These are phyloP conservation scores for Hemerocallis citrina DNA, from an alignment of 106 monocot genomes.

Conservation along the genomic window DNA sequence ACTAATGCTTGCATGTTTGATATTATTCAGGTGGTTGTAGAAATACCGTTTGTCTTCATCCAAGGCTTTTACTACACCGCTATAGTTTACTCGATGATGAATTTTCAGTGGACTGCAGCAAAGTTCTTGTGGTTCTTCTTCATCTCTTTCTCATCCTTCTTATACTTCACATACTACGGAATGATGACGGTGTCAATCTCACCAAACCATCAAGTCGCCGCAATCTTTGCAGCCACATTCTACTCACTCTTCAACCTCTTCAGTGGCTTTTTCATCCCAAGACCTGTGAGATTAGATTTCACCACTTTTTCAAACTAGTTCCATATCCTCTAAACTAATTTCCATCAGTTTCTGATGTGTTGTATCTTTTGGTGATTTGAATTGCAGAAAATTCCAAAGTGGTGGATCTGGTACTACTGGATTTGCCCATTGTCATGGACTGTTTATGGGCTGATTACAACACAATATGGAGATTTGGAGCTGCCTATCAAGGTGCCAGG, in stretches of 20 bases:
- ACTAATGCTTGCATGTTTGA: neutral
- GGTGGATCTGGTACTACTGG: conserved; percentile 99
- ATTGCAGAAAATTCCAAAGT: conserved; percentile 76
- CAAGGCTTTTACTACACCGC: conserved; percentile 27
- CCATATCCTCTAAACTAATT: neutral
- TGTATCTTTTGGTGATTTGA: neutral
- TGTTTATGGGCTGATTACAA: conserved; percentile 67
- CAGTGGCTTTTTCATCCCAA: conserved; percentile 72
- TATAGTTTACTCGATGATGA: conserved; percentile 68
- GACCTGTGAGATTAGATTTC: conserved; percentile 50
- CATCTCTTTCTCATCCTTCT: conserved; percentile 56
- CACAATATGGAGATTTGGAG: conserved; percentile 69
- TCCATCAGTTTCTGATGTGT: too few relatives aligned
- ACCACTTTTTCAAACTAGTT: neutral
- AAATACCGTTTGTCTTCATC: conserved; percentile 14
- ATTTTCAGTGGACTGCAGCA: conserved; percentile 59
- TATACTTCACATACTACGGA: conserved; percentile 78
- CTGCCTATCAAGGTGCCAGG: conserved; percentile 48
- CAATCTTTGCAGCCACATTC: conserved; percentile 53
- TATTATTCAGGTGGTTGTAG: conserved; percentile 13
- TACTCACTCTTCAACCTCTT: conserved; percentile 72
- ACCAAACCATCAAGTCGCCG: conserved; percentile 58
- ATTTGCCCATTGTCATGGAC: conserved; percentile 93
- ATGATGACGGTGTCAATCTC: conserved; percentile 76
- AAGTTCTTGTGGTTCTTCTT: conserved; percentile 83